A percentile compares a stretch with the other conserved stretches of the same genome.
These are phyloP conservation scores for Mycena sanguinolenta DNA, from an alignment of 768 basidiomycete species.

Conservation along the genomic window DNA sequence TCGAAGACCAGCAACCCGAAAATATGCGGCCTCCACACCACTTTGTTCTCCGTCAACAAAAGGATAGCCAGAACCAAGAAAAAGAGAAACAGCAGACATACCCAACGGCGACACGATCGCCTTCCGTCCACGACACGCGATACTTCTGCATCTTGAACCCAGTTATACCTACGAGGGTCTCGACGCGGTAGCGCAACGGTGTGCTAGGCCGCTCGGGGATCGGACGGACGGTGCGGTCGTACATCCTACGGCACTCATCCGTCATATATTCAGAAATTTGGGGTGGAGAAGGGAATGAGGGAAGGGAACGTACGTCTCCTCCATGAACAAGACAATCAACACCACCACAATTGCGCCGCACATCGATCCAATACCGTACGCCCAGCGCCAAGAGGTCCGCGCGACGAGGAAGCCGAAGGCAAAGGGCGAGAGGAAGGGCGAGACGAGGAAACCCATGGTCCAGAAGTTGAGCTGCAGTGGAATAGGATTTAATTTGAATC, in stretches of 20 bases:
- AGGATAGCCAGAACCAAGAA: too few relatives aligned
- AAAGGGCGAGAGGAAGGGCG: slow-evolving; percentile 75
- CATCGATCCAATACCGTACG: slow-evolving; percentile 75
- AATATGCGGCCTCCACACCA: slow-evolving; percentile 76
- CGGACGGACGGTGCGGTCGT: slow-evolving; percentile 69
- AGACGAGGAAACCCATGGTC: slow-evolving; percentile 81
- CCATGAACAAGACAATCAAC: slow-evolving; percentile 70
- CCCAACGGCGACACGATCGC: slow-evolving; percentile 58
- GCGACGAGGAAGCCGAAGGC: slow-evolving; percentile 78
- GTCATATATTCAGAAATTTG: too few relatives aligned
- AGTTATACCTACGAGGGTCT: slow-evolving; percentile 73
- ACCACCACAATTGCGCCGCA: slow-evolving; percentile 68
- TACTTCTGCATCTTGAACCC: slow-evolving; percentile 70
- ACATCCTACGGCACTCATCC: slow-evolving; percentile 58
- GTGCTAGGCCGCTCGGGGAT: slow-evolving; percentile 58
- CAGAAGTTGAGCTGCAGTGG: slow-evolving; percentile 69
- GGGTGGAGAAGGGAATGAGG: too few relatives aligned
- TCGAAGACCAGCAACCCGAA: slow-evolving; percentile 66
- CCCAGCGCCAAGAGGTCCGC: slow-evolving; percentile 71
- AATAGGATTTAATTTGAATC: not conserved
- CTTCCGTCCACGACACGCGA: slow-evolving; percentile 63
- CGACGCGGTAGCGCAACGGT: slow-evolving; percentile 64
- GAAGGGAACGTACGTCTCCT: slow-evolving; percentile 72
- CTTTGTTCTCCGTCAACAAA: too few relatives aligned
- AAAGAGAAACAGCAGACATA: not conserved